phyloP scores from a whole-genome alignment of 2,329 filamentous ascomycete genomes.

The Talaromyces pinophilus region DNA sequence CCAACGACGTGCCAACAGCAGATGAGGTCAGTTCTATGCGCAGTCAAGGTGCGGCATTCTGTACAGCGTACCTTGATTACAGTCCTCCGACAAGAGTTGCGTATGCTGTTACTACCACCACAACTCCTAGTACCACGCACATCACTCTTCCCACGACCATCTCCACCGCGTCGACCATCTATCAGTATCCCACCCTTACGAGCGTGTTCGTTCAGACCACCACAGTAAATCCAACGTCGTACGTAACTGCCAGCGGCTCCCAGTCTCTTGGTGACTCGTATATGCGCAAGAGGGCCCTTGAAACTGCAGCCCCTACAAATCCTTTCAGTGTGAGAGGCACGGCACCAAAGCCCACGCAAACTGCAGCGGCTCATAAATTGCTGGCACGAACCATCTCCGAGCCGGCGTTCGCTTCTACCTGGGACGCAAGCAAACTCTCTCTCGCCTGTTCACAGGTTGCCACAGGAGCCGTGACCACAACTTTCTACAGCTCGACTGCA shows the following conservation, averaged over 20 bases:
- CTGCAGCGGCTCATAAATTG: background rate
- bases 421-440: conserved; percentile 2
- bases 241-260: background rate
- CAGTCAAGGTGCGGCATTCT: conserved; percentile 10
- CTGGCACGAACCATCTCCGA: background rate
- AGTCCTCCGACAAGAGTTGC: background rate
- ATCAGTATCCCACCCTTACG: background rate
- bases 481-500: background rate
- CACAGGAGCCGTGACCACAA: background rate
- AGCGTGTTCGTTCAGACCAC: background rate
- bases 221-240: background rate
- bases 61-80: background rate
- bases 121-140: background rate
- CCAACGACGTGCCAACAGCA: background rate
- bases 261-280: conserved; percentile 2
- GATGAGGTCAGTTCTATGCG: background rate
- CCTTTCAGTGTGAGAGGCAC: background rate
- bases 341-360: background rate
- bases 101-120: background rate
- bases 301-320: background rate
- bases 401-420: background rate
- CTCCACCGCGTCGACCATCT: background rate
- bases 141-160: conserved; percentile 3
- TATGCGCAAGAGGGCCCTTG: conserved; percentile 3
- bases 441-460: conserved; percentile 6